A percentile compares a stretch with the other conserved stretches of the same genome.
These are phyloP conservation scores for Iberis pinnata DNA, from an alignment of 345 rosid genomes.

Conservation along the genomic window DNA sequence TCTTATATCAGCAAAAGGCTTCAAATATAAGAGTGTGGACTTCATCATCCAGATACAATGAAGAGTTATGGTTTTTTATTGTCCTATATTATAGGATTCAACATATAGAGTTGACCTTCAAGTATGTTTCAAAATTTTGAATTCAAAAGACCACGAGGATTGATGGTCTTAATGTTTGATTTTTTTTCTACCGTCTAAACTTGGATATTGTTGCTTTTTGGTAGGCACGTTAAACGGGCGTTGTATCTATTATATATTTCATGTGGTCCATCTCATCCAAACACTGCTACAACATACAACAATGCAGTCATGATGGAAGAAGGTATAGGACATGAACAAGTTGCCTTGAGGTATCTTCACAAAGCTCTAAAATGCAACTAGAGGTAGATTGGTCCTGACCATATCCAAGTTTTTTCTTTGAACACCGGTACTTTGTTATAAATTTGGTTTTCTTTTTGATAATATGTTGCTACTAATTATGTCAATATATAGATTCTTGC, in stretches of 20 bases:
- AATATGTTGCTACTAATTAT: constrained; percentile 12
- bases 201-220: constrained; percentile 14
- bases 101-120: constrained; percentile 93
- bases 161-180: constrained; percentile 4
- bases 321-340: constrained; percentile 97
- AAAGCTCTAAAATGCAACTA: constrained; percentile 95
- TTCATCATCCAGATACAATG: constrained; percentile 99
- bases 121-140: constrained; percentile 43
- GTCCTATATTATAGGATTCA: constrained; percentile 98
- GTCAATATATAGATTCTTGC: constrained; percentile 73
- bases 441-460: constrained; percentile 12
- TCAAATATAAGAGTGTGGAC: constrained; percentile 97
- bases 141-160: constrained; percentile 13
- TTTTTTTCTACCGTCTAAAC: constrained; percentile 7
- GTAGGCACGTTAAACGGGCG: constrained; percentile 96
- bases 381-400: constrained; percentile 91
- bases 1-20: constrained; percentile 87
- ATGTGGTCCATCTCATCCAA: constrained; percentile 97
- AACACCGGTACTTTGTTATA: constrained; percentile 8
- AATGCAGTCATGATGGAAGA: constrained; percentile 99
- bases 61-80: constrained; percentile 99
- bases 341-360: constrained; percentile 96
- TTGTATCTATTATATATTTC: constrained; percentile 92
- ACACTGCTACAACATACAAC: constrained; percentile 97
- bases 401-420: constrained; percentile 67